Base-by-base conservation (phyloP, 768 basidiomycete genomes). In the Pleurotus salmoneostramineus region DNA sequence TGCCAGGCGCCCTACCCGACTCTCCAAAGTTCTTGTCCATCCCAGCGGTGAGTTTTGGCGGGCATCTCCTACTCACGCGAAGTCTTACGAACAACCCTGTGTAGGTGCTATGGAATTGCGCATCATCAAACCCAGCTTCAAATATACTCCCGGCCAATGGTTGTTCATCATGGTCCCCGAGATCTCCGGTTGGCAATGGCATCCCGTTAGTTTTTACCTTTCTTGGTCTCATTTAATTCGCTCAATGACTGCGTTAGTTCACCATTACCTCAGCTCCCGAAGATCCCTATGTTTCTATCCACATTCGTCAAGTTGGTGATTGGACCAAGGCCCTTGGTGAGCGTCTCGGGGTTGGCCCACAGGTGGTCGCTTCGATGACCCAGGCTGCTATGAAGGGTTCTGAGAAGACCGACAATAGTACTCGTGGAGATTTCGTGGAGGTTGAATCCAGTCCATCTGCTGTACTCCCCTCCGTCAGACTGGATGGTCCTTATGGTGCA, bases 251-350 rank as follows among this genome's bases (percentile, higher is more conserved):
- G n/a, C 31, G 6, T 17, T 65, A 94, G 90, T 95, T 96, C 73
- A 95, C 93, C 40, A 95, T 95, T 74, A 94, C 93, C 0, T 95
- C 93, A 40, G 93, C 95, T 11, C 95, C 95, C 3, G 93, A 95
- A 64, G 95, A 97, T 65, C 90, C 93, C 2, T 96, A 93, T 68
- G 83, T 97, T 46, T 93, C 92, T 27, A 71, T 96, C 54, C 95
- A 97, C 70, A 89, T 98, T 65, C 91, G 93, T 69, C 94, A 96
- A 77, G 93, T 91, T 47, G 94, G 94, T 60, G 92, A 95, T 71
- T 93, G 83, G 75, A 94, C 93, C 3, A 81, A 81, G 43, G 86
- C 81, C 17, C 85, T 98, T 32, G 95, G 93, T 32, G 88, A 90
- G 54, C 88, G 90, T 64, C 83, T 98, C 31, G 93, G 94, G 43